Conservation (phyloP, 805 yeast genomes). For the Blastobotrys mokoenaii region DNA sequence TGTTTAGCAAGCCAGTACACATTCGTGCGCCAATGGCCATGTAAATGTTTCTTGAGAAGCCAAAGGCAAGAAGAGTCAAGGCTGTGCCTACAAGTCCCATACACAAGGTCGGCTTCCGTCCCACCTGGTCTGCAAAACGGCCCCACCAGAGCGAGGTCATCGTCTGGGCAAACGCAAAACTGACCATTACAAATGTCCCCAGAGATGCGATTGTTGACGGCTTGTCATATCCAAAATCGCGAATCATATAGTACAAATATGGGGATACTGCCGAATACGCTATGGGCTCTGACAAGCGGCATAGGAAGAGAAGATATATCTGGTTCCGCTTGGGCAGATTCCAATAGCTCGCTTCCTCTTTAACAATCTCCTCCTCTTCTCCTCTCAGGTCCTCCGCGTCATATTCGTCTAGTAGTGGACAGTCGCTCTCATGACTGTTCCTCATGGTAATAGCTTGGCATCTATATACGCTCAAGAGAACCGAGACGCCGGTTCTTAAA, state of each 20-base stretch:
- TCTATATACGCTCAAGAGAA: no score
- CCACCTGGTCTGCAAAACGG: slow-evolving; percentile 41
- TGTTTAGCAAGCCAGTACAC: slow-evolving; percentile 48
- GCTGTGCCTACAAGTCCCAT: slow-evolving; percentile 48
- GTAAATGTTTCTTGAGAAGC: slow-evolving; percentile 45
- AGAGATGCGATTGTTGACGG: slow-evolving; percentile 23
- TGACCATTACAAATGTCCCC: slow-evolving; percentile 44
- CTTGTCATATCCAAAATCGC: slow-evolving; percentile 38
- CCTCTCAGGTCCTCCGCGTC: not conserved
- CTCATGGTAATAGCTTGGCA: no score
- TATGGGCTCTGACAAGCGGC: slow-evolving; percentile 50
- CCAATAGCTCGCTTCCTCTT: slow-evolving; percentile 14
- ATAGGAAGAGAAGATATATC: slow-evolving; percentile 15
- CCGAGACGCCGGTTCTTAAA: no score
- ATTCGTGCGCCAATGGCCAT: slow-evolving; percentile 47
- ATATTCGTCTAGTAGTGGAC: no score
- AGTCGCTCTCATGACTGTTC: no score
- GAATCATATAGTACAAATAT: slow-evolving; percentile 54
- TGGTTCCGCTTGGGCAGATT: slow-evolving; percentile 19
- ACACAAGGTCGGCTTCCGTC: slow-evolving; percentile 46
- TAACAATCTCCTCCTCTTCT: not conserved
- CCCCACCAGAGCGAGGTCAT: slow-evolving; percentile 55
- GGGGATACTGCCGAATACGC: slow-evolving; percentile 58
- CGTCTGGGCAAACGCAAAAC: slow-evolving; percentile 53
- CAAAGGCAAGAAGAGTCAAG: slow-evolving; percentile 40